phyloP scores from a whole-genome alignment of 1,284 basidiomycete species.

The Ceratobasidium sp. region DNA sequence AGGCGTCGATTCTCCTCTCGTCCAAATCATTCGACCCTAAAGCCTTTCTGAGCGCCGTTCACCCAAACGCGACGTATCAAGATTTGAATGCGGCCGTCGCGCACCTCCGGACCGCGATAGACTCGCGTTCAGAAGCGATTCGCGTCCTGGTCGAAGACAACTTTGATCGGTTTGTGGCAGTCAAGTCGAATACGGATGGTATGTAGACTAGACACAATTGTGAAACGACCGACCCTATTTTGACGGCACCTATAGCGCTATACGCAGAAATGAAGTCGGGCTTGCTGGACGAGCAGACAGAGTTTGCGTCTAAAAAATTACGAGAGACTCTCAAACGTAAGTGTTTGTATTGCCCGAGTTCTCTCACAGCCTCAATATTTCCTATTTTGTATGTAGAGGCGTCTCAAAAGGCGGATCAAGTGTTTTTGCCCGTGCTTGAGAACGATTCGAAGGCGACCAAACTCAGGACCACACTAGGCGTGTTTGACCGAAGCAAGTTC shows the following conservation, averaged over 20 bases:
- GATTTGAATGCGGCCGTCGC: slow-evolving; percentile 83
- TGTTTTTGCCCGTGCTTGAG: slow-evolving; percentile 95
- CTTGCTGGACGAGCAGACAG: slow-evolving; percentile 76
- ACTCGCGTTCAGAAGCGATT: slow-evolving; percentile 91
- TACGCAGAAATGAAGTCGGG: slow-evolving; percentile 95
- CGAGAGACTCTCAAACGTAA: slow-evolving; percentile 85
- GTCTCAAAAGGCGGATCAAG: slow-evolving; percentile 91
- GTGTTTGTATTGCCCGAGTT: slow-evolving; percentile 47
- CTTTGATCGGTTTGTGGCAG: slow-evolving; percentile 97
- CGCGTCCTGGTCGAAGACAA: slow-evolving; percentile 96
- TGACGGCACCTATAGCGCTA: slow-evolving; percentile 61
- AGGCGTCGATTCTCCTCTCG: slow-evolving; percentile 80
- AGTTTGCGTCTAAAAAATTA: slow-evolving; percentile 86
- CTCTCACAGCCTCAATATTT: slow-evolving; percentile 45
- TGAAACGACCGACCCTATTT: neutral
- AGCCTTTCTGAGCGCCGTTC: slow-evolving; percentile 88
- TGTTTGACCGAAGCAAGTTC: slow-evolving; percentile 97
- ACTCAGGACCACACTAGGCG: slow-evolving; percentile 89
- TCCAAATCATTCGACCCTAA: slow-evolving; percentile 98
- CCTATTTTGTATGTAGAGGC: slow-evolving; percentile 64
- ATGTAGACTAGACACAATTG: slow-evolving; percentile 48
- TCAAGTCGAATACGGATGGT: slow-evolving; percentile 97
- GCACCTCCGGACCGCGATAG: slow-evolving; percentile 79
- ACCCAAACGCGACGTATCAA: slow-evolving; percentile 96
- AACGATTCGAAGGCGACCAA: slow-evolving; percentile 96